Evolutionary conservation across 1,284 basidiomycete genomes (phyloP).

Genomic region (Ustilago curta): DNA sequence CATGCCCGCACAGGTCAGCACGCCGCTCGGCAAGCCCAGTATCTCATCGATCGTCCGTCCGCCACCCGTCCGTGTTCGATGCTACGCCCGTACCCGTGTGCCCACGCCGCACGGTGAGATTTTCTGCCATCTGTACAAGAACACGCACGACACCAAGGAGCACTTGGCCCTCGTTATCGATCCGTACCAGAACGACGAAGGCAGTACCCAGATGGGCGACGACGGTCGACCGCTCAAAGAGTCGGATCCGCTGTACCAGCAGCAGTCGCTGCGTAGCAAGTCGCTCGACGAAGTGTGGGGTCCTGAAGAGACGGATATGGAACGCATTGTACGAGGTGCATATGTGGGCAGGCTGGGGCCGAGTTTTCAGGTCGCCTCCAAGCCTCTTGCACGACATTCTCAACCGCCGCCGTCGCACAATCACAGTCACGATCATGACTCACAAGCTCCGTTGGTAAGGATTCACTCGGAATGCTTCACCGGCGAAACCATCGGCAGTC

Average conservation of each 20-base stretch:
- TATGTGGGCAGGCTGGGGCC: constrained; percentile 86
- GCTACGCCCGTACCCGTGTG: constrained; percentile 95
- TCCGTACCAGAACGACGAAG: constrained; percentile 64
- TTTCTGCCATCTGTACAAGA: constrained; percentile 91
- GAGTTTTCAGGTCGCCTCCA: constrained; percentile 74
- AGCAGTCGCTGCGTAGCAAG: constrained; percentile 78
- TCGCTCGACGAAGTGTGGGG: constrained; percentile 88
- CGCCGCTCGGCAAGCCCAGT: constrained; percentile 29
- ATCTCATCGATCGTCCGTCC: constrained; percentile 56
- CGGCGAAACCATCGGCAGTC: constrained; percentile 96
- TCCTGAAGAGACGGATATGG: constrained; percentile 88
- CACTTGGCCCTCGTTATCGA: constrained; percentile 98
- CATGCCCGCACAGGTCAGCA: constrained; percentile 30
- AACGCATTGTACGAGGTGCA: constrained; percentile 91
- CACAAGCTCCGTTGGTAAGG: constrained; percentile 82
- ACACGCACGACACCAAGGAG: constrained; percentile 88
- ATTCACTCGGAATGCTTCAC: constrained; percentile 99
- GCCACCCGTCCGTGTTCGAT: constrained; percentile 74
- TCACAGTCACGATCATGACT: constrained; percentile 14
- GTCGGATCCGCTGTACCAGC: constrained; percentile 35
- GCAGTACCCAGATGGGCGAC: constrained; percentile 17
- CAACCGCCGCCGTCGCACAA: constrained; percentile 49
- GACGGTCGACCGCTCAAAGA: constrained; percentile 44
- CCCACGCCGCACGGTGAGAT: constrained; percentile 94
- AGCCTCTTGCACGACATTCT: constrained; percentile 68